Evolutionary conservation across 331 rosid genomes (phyloP).

Genomic region (Pyrus hybrid): DNA sequence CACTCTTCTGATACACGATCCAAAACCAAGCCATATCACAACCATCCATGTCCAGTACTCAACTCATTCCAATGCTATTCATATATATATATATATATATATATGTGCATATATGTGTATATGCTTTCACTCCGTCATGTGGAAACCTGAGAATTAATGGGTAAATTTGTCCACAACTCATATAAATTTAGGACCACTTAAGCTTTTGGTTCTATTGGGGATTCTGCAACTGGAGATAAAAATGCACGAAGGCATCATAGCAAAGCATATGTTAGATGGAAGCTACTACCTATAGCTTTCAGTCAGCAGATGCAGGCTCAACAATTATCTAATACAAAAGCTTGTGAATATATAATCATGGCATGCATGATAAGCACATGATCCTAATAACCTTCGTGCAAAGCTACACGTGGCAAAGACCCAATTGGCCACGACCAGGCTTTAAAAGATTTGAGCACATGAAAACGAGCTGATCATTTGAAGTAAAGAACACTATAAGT

Average conservation of each 20-base stretch:
- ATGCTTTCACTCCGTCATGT: neutral
- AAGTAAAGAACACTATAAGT: neutral
- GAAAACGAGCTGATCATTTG: neutral
- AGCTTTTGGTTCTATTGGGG: neutral
- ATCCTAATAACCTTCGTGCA: conserved; percentile 38
- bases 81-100: too few relatives aligned
- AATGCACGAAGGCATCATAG: conserved; percentile 18
- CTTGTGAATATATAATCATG: conserved; percentile 54
- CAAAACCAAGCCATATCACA: neutral
- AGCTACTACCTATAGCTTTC: neutral
- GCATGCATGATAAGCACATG: conserved; percentile 49
- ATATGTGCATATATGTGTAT: neutral
- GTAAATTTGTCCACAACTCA: neutral
- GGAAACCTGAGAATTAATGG: neutral
- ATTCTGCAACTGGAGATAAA: conserved; percentile 9
- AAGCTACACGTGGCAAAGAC: conserved; percentile 27
- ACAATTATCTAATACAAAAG: conserved; percentile 1
- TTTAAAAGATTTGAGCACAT: conserved; percentile 18
- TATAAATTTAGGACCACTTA: conserved; percentile 29
- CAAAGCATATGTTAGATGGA: conserved; percentile 13
- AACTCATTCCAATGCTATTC: neutral
- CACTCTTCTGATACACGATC: neutral
- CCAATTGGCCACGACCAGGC: conserved; percentile 21
- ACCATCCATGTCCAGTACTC: neutral
- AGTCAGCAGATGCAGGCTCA: neutral